Conservation (phyloP, 495 filamentous ascomycete species). For the Xylaria sp. region DNA sequence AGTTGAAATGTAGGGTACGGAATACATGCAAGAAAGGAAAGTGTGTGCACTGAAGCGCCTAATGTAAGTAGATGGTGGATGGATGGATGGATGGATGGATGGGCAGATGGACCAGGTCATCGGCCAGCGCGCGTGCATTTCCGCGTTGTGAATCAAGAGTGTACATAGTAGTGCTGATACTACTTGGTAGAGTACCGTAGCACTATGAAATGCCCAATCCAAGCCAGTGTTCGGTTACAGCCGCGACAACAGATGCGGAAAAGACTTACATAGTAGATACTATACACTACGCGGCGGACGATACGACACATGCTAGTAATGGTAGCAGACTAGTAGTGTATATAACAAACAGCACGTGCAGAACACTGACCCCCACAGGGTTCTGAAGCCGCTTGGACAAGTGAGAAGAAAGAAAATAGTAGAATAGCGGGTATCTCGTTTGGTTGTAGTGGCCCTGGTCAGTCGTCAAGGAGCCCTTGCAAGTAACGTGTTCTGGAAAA, state of each 20-base stretch:
- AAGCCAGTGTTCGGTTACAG: constrained; percentile 10
- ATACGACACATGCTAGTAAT: neutral
- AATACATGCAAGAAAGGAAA: constrained; percentile 14
- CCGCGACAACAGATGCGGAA: constrained; percentile 11
- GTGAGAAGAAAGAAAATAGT: neutral
- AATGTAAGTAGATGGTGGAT: neutral
- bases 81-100: constrained; percentile 13
- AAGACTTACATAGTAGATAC: neutral
- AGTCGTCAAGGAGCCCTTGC: constrained; percentile 2
- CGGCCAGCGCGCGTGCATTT: constrained; percentile 5
- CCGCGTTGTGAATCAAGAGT: neutral
- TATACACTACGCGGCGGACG: no score
- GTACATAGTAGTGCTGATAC: neutral
- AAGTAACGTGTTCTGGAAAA: constrained; percentile 17
- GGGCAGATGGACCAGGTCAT: neutral
- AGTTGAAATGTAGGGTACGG: constrained; percentile 14
- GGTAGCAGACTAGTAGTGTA: no score
- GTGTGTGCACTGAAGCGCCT: neutral
- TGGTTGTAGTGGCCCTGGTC: neutral
- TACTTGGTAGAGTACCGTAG: neutral
- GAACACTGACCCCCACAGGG: constrained; percentile 1
- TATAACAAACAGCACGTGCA: constrained; percentile 1
- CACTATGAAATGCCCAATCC: neutral
- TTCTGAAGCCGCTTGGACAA: constrained; percentile 3
- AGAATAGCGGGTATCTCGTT: neutral